These are phyloP conservation scores for Sarcodon aspratus DNA, from an alignment of 768 basidiomycete species.

Conservation along the genomic window DNA sequence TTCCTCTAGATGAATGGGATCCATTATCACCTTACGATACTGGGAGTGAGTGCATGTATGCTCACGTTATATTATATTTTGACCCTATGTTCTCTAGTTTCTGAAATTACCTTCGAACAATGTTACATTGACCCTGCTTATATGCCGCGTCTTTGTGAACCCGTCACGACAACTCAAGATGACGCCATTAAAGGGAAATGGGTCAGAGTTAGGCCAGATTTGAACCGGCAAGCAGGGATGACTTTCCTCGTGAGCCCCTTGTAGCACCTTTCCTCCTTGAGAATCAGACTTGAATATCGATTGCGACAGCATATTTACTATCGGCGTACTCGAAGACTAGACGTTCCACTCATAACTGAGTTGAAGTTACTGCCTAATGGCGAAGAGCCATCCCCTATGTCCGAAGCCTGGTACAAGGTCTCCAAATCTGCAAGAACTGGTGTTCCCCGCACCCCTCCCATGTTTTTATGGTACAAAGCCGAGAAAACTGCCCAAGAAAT, in stretches of 20 bases:
- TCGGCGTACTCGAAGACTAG: conserved; percentile 73
- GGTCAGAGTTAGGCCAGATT: conserved; percentile 78
- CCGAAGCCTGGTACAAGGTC: conserved; percentile 54
- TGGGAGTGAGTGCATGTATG: conserved; percentile 41
- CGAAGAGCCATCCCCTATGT: conserved; percentile 33
- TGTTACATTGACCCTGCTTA: conserved; percentile 58
- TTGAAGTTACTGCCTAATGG: conserved; percentile 50
- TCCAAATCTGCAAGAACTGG: conserved; percentile 55
- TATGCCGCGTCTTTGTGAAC: conserved; percentile 40
- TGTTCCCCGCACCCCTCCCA: conserved; percentile 28
- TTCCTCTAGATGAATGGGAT: conserved; percentile 75
- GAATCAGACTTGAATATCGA: neutral
- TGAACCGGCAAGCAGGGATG: conserved; percentile 54
- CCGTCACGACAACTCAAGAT: conserved; percentile 54
- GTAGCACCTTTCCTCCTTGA: neutral
- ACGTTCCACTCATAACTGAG: conserved; percentile 70
- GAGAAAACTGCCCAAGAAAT: conserved; percentile 56
- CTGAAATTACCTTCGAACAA: conserved; percentile 62
- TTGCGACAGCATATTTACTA: conserved; percentile 60
- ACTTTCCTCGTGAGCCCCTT: conserved; percentile 45
- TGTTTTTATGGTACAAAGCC: conserved; percentile 71
- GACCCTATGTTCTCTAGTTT: conserved; percentile 33
- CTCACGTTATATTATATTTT: neutral
- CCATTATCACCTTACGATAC: conserved; percentile 68
- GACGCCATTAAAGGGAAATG: conserved; percentile 78